Percentiles rank a stretch among this genome's conserved stretches.
phyloP scores from a whole-genome alignment of 345 rosid species.

The Eucalyptus regnans region DNA sequence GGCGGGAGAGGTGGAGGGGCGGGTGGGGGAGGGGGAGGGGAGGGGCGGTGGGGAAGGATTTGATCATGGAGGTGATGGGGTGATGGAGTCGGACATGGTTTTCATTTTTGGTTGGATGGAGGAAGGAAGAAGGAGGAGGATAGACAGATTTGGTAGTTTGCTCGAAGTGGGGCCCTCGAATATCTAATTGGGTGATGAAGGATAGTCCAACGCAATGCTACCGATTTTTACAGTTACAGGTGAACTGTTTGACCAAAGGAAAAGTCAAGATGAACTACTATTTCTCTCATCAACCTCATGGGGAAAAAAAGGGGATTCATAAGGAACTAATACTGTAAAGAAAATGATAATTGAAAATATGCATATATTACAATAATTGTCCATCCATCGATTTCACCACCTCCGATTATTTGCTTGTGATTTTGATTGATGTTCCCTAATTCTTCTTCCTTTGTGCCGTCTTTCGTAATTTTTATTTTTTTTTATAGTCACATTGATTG shows the following conservation, averaged over 20 bases:
- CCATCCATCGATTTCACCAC: fast-evolving
- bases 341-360: background rate
- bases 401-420: fast-evolving
- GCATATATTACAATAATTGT: background rate
- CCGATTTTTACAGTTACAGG: background rate
- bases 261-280: background rate
- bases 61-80: background rate
- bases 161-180: background rate
- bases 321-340: background rate
- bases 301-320: background rate
- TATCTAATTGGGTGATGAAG: background rate
- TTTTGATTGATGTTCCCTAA: background rate
- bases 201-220: background rate
- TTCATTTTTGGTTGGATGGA: background rate
- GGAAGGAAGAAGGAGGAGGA: background rate
- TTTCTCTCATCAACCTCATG: background rate
- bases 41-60: background rate
- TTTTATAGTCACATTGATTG: background rate
- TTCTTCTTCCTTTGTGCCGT: background rate
- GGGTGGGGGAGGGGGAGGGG: background rate
- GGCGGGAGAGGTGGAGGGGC: background rate
- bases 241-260: background rate
- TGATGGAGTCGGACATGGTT: background rate
- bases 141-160: fast-evolving
- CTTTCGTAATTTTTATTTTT: background rate